Evolutionary conservation across 768 basidiomycete species (phyloP).

Genomic region (Paxillus ammoniavirescens): DNA sequence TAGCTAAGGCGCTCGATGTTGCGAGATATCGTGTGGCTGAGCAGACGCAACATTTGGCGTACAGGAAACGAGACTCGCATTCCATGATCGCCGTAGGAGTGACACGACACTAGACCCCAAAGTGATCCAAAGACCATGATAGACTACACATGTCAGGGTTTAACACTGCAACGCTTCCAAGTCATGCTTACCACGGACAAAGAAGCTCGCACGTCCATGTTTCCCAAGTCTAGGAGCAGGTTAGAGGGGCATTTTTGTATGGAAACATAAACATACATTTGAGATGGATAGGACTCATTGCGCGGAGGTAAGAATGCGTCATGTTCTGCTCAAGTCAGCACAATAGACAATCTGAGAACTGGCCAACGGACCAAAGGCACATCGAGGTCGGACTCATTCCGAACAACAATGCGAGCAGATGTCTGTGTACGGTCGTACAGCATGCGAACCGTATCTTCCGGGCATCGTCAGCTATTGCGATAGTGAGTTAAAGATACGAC

Average conservation of each 20-base stretch:
- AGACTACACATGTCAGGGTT: conserved; percentile 41
- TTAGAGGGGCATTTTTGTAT: conserved; percentile 5
- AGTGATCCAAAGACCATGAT: conserved; percentile 76
- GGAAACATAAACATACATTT: conserved; percentile 51
- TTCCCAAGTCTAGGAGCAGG: conserved; percentile 53
- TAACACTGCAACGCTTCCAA: not conserved
- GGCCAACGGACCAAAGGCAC: conserved; percentile 51
- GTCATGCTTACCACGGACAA: conserved; percentile 70
- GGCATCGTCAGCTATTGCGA: not conserved
- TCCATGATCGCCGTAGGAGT: conserved; percentile 73
- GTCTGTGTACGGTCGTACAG: conserved; percentile 72
- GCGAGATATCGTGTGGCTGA: conserved; percentile 76
- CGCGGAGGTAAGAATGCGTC: conserved; percentile 82
- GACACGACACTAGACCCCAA: conserved; percentile 81
- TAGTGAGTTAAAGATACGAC: not conserved
- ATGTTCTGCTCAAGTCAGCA: conserved; percentile 52
- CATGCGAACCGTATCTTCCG: conserved; percentile 68
- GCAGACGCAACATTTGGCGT: conserved; percentile 75
- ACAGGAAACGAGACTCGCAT: conserved; percentile 86
- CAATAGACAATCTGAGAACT: not conserved
- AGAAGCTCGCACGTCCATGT: conserved; percentile 81
- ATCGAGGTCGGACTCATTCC: conserved; percentile 60
- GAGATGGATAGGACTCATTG: conserved; percentile 85
- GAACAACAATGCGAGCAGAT: conserved; percentile 71
- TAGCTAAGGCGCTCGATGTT: conserved; percentile 81